phyloP scores from a whole-genome alignment of 164 flowering plant genomes.

The Echeveria elegans region DNA sequence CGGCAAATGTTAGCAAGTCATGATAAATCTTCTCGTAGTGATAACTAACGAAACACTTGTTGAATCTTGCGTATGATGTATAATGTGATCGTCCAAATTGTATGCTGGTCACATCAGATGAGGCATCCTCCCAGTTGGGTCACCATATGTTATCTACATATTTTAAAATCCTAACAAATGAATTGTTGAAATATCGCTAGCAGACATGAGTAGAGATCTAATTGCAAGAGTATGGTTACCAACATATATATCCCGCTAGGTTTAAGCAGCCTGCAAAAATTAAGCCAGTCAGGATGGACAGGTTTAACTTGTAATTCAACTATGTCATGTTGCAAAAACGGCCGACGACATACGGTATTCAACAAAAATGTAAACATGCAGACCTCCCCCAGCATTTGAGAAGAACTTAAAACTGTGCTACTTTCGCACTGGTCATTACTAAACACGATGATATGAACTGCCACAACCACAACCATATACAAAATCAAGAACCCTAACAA shows the following conservation, averaged over 20 bases:
- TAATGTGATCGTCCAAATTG: slow-evolving; percentile 59
- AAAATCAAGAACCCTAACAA: too few relatives aligned
- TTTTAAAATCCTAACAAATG: background rate
- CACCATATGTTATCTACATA: slow-evolving; percentile 86
- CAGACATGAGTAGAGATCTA: background rate
- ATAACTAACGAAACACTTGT: background rate
- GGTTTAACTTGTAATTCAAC: too few relatives aligned
- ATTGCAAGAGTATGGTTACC: slow-evolving; percentile 35
- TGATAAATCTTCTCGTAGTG: background rate
- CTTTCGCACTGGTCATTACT: slow-evolving; percentile 67
- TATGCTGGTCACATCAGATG: slow-evolving; percentile 52
- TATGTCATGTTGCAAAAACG: background rate
- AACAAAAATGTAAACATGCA: slow-evolving; percentile 48
- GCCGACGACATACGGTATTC: background rate
- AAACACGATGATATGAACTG: too few relatives aligned
- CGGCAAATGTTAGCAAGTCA: background rate
- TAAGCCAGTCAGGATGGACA: background rate
- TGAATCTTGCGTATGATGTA: slow-evolving; percentile 71
- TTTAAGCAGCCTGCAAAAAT: slow-evolving; percentile 74
- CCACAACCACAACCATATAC: too few relatives aligned
- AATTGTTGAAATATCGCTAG: background rate
- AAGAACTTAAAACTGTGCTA: slow-evolving; percentile 67
- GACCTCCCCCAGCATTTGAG: slow-evolving; percentile 91
- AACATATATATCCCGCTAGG: slow-evolving; percentile 86
- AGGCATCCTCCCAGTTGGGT: slow-evolving; percentile 78